Base-by-base conservation (phyloP, 2,329 filamentous ascomycete species). In the Aspergillus ustus region DNA sequence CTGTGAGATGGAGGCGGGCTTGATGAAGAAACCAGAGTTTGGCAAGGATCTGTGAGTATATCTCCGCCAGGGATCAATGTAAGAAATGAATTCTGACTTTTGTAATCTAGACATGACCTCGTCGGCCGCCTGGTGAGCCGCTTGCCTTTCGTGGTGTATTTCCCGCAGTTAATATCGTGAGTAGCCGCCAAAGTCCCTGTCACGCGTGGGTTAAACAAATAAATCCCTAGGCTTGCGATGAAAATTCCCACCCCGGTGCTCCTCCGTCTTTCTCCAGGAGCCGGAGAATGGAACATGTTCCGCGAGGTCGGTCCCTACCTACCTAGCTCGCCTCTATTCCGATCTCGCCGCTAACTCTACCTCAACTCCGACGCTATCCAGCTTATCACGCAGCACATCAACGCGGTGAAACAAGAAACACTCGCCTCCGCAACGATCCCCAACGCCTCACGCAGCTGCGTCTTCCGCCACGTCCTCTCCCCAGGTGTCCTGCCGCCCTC, bases 381-480 rank as follows among this genome's bases (percentile, higher is more conserved):
- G 49, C 9, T 51, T 7, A 6, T 29, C 11, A 19, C 15, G 11
- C 9, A 37, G 7, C 50, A 52, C 31, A 37, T 52, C n/a, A 40
- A 15, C n/a, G 50, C n/a, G 4, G 31, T 29, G 3, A 51, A 51
- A 29, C 2, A 19, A 15, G 15, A 51, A 34, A 31, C 11, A 2
- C 49, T 51, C 13, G 34, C 15, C 28, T 6, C 17, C 8, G 49
- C 31, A 11, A 51, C 31, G 15, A 17, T 51, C 3, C 28, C 11
- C 17, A 13, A 57, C 7, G 20, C 34, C n/a, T 34, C 29, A 4
- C 28, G 20, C 7, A 50, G 20, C 17, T 50, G 45, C 0, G 17
- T 57, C 5, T 57, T 57, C 31, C 37, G 46, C 19, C 45, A 57
- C n/a, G 17, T 57, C 15, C 29, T 57, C 9, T 9, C 3, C 31